These are phyloP conservation scores for maize (Zea mays) DNA, from an alignment of 176 grass and related monocot genomes.

Conservation along the genomic window Zm-B73-REFERENCE-NAM-5.0 NC_050097.1:9390501-9391000, in stretches of 20 bases:
- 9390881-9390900: slow-evolving; percentile 97
- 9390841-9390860: slow-evolving; percentile 39
- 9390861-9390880: slow-evolving; percentile 69
- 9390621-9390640: slow-evolving; percentile 31
- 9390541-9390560: too few species aligned
- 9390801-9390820: slow-evolving; percentile 94
- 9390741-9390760: slow-evolving; percentile 38
- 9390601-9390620: too few species aligned
- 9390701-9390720: slow-evolving; percentile 18
- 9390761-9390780: slow-evolving; percentile 45
- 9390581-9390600: neutral
- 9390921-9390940: slow-evolving; percentile 76
- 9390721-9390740: slow-evolving; percentile 39
- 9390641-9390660: slow-evolving; percentile 50
- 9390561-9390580: slow-evolving; percentile 23
- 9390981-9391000: slow-evolving; percentile 6
- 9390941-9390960: slow-evolving; percentile 41
- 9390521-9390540: too few species aligned
- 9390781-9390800: slow-evolving; percentile 78
- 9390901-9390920: slow-evolving; percentile 98
- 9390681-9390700: slow-evolving; percentile 20
- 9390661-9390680: slow-evolving; percentile 33
- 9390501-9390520: too few species aligned
- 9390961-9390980: slow-evolving; percentile 25
- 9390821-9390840: slow-evolving; percentile 91